phyloP scores from a whole-genome alignment of 805 yeast species.

The Kodamaea neixiangensis region DNA sequence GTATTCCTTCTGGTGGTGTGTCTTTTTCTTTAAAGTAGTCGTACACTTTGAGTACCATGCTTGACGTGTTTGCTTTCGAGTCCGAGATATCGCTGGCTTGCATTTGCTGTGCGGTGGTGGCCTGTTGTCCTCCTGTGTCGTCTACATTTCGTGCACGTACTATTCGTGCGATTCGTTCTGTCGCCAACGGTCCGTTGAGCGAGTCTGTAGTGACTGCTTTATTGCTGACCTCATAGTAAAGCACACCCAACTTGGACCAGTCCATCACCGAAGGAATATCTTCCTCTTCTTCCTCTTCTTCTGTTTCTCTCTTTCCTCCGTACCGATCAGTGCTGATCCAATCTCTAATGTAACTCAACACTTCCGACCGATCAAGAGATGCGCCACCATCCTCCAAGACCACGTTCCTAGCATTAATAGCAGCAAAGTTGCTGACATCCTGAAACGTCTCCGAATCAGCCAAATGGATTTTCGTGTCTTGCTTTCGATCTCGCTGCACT shows the following conservation, averaged over 20 bases:
- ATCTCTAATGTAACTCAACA: slow-evolving; percentile 37
- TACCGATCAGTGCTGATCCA: slow-evolving; percentile 12
- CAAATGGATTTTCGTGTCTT: slow-evolving; percentile 38
- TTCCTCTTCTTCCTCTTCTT: slow-evolving; percentile 15
- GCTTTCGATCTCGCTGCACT: slow-evolving; percentile 36
- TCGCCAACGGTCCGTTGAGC: slow-evolving; percentile 68
- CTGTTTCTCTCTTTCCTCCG: slow-evolving; percentile 19
- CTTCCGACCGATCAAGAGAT: slow-evolving; percentile 50
- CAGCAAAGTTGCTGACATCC: slow-evolving; percentile 62
- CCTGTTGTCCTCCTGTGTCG: slow-evolving; percentile 38
- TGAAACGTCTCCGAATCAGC: slow-evolving; percentile 65
- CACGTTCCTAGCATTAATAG: slow-evolving; percentile 61
- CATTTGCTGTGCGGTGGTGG: slow-evolving; percentile 57
- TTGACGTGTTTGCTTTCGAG: slow-evolving; percentile 63
- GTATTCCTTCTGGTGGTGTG: slow-evolving; percentile 29
- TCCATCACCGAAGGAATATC: slow-evolving; percentile 28
- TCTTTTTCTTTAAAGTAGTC: slow-evolving; percentile 34
- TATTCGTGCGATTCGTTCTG: slow-evolving; percentile 52
- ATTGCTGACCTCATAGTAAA: slow-evolving; percentile 47
- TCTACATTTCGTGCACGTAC: slow-evolving; percentile 35
- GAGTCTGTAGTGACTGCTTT: slow-evolving; percentile 58
- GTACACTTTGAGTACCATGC: slow-evolving; percentile 59
- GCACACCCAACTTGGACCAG: slow-evolving; percentile 61
- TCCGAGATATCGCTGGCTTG: slow-evolving; percentile 51
- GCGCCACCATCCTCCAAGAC: slow-evolving; percentile 57